A percentile compares a stretch with the other conserved stretches of the same genome.
Conservation (phyloP, 192 early-diverging fungal species). For the Endogone sp. region DNA sequence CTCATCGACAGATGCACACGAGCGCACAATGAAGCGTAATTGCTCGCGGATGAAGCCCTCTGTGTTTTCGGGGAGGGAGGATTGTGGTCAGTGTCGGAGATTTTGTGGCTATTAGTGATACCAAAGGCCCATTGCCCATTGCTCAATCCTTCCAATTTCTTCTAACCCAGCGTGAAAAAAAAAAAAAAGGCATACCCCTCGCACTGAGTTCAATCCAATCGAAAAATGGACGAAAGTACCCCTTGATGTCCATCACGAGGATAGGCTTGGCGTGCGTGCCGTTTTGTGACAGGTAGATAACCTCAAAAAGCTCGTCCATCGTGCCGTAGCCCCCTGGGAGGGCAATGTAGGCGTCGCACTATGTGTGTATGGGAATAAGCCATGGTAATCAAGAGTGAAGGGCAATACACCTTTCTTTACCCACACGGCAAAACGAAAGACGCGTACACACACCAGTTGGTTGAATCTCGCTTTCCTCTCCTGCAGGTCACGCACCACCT, state of each 20-base stretch:
- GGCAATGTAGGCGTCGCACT: conserved; percentile 71
- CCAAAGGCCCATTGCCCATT: background rate
- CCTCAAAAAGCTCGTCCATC: conserved; percentile 84
- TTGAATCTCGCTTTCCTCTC: conserved; percentile 74
- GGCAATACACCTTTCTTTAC: background rate
- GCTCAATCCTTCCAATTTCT: background rate
- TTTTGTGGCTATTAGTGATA: background rate
- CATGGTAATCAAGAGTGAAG: background rate
- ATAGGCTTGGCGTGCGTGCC: conserved; percentile 82
- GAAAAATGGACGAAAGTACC: conserved; percentile 69
- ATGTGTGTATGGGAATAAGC: background rate
- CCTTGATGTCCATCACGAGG: conserved; percentile 69
- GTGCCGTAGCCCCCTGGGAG: conserved; percentile 89
- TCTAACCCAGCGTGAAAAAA: background rate
- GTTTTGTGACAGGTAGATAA: conserved; percentile 75
- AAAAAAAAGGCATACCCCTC: conserved; percentile 27
- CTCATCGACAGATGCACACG: too few species aligned
- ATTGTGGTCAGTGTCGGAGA: background rate
- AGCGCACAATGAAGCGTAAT: too few species aligned
- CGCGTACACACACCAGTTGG: conserved; percentile 33
- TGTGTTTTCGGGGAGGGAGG: conserved; percentile 1
- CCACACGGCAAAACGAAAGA: background rate
- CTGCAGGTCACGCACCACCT: conserved; percentile 80
- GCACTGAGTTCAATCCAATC: conserved; percentile 60
- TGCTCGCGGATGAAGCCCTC: conserved; percentile 63